Evolutionary conservation across 352 stramenopile genomes (phyloP).

Genomic region (Phytophthora hybrid): DNA sequence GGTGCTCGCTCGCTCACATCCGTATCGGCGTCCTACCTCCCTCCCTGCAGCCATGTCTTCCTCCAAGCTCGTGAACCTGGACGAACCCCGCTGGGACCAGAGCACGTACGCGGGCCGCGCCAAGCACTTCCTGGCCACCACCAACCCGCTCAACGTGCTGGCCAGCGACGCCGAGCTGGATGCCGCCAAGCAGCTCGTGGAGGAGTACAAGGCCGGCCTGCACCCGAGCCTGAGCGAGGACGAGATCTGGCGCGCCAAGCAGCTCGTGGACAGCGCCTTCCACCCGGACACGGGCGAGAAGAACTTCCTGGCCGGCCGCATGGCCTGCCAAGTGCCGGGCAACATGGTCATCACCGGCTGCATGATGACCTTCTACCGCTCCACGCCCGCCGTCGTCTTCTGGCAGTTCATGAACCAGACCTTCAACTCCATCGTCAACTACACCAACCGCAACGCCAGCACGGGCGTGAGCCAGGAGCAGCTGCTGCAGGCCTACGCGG

Average conservation of each 20-base stretch:
- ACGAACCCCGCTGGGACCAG: constrained; percentile 87
- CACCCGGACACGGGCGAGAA: constrained; percentile 92
- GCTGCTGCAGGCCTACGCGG: constrained; percentile 82
- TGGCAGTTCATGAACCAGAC: constrained; percentile 94
- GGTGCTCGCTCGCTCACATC: constrained; percentile 1
- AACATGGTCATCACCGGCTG: constrained; percentile 92
- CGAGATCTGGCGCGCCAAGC: constrained; percentile 85
- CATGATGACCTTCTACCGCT: constrained; percentile 91
- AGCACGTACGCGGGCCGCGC: constrained; percentile 80
- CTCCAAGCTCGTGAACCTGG: constrained; percentile 51
- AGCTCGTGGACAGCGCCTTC: constrained; percentile 89
- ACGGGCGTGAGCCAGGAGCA: constrained; percentile 84
- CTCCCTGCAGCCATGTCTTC: constrained; percentile 19
- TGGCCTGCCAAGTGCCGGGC: constrained; percentile 88
- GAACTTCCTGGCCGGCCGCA: constrained; percentile 87
- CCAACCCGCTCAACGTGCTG: constrained; percentile 86
- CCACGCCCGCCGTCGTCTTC: constrained; percentile 83
- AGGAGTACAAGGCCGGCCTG: constrained; percentile 65
- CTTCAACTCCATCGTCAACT: constrained; percentile 95
- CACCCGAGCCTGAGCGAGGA: constrained; percentile 60
- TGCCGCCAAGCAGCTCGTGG: constrained; percentile 71
- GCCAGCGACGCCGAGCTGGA: constrained; percentile 80
- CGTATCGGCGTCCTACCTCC: constrained; percentile 8
- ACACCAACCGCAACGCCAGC: constrained; percentile 93
- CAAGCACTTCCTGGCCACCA: constrained; percentile 90